phyloP scores from a whole-genome alignment of 108 stramenopile genomes.

The Cyclotella atomus region DNA sequence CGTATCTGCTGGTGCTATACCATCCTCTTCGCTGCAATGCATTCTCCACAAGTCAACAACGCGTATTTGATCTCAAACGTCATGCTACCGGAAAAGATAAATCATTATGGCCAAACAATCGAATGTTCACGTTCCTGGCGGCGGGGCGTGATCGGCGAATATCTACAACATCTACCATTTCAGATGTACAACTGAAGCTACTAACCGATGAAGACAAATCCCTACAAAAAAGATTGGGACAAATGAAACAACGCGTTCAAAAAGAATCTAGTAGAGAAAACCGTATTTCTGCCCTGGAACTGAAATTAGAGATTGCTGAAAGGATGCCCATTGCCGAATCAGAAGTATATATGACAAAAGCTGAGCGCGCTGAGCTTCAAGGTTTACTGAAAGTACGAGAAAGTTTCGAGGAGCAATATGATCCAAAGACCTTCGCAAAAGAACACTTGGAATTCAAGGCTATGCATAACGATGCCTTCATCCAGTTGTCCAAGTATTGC shows the following conservation, averaged over 20 bases:
- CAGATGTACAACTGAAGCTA: no score
- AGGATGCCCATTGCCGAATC: no score
- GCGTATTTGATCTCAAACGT: no score
- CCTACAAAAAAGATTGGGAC: neutral
- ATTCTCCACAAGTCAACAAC: no score
- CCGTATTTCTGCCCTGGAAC: neutral
- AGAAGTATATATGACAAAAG: slow-evolving; percentile 8
- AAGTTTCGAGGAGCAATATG: slow-evolving; percentile 57
- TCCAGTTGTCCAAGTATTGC: neutral
- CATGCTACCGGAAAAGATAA: no score
- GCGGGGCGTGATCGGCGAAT: no score
- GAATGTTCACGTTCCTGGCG: no score
- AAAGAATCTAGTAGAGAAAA: neutral
- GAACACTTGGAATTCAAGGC: slow-evolving; percentile 53
- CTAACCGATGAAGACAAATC: neutral
- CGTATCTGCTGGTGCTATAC: no score
- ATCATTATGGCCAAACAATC: no score
- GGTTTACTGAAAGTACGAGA: slow-evolving; percentile 31
- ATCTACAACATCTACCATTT: no score
- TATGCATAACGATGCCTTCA: slow-evolving; percentile 54
- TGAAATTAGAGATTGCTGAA: neutral
- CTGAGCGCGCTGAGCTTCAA: slow-evolving; percentile 39
- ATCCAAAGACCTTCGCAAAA: slow-evolving; percentile 28
- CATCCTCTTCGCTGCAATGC: no score
- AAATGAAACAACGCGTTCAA: neutral